Evolutionary conservation across 768 basidiomycete genomes (phyloP), one percentile per base, ranked within the genome.

Genomic region (Auricularia auricula-judae): DNA sequence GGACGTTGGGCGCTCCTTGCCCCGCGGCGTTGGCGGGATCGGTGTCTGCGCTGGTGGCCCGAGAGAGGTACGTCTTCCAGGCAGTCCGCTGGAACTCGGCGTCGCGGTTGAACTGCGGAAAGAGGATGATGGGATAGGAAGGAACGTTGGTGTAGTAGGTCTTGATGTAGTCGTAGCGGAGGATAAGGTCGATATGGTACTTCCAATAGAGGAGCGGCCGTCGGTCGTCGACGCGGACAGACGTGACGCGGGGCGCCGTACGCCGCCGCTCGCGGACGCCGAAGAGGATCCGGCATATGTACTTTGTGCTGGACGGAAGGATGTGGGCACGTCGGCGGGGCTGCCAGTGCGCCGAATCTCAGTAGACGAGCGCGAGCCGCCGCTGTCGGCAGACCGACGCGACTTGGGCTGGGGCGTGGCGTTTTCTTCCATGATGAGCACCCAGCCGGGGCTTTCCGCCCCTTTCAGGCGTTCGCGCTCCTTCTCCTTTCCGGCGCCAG

Each of bases 371-470:
- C 80, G 80, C 29, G 62, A 35, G 23, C 59, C 66, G 77, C 76
- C 58, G 81, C 78, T 72, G 84, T 87, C 54, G 36, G 77, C 78
- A 23, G 87, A 88, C 16, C 85, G 86, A 29, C 89, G 87, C 2
- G 87, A 86, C 56, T 29, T 35, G 11, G 56, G 51, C 1, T 53
- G 63, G 14, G 63, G 63, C 0, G 63, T 53, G 36, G 23, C 33
- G 29, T 29, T 29, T 71, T 91, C 91, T 68, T 92, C 91, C 89
- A 91, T 91, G 61, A 93, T 89, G 43, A 93, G 82, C 51, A 93
- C 90, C 90, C 90, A 93, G 63, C 90, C 90, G 43, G 66, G 66
- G 35, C 66, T 67, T 53, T 65, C 64, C 36, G 66, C 66, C 8
- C 66, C 66, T 34, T 63, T 61, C 33, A n/a, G 23, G 35, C 61